Percentiles rank a stretch among this genome's conserved stretches.
phyloP scores from a whole-genome alignment of 2,329 filamentous ascomycete species.

The Aspergillus hiratsukae region DNA sequence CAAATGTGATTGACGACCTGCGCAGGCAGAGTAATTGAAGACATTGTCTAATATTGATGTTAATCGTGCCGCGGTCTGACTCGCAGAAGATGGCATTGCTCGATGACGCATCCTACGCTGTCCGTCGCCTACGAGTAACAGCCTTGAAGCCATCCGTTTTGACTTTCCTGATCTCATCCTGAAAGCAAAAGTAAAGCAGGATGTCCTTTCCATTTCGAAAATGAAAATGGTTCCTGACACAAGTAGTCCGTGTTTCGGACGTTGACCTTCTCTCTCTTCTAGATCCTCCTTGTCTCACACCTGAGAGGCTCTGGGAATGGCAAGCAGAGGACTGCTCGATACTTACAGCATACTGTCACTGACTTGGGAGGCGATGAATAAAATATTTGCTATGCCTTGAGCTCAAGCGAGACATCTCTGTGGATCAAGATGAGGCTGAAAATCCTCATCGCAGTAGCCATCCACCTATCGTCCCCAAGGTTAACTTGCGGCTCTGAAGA shows the following conservation, averaged over 20 bases:
- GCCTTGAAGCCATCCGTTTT: not conserved
- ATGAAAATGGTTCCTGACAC: not conserved
- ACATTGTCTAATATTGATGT: not conserved
- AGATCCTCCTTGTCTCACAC: conserved; percentile 7
- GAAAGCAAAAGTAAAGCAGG: not conserved
- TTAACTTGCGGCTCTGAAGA: not conserved
- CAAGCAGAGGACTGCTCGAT: not conserved
- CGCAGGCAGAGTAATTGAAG: not conserved
- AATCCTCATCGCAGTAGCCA: not conserved
- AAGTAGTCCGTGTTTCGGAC: conserved; percentile 6
- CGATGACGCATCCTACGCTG: not conserved
- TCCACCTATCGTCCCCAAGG: not conserved
- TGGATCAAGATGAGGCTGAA: not conserved
- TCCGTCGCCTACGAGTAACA: not conserved
- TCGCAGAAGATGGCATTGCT: not conserved
- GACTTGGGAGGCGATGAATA: not conserved
- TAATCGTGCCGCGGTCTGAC: not conserved
- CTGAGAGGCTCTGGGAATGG: not conserved
- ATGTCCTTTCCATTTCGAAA: not conserved
- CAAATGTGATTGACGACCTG: not conserved
- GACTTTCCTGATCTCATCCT: too few relatives aligned
- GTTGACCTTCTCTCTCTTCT: conserved; percentile 5
- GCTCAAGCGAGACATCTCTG: not conserved
- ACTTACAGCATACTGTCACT: not conserved
- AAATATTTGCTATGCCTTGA: not conserved